These are phyloP conservation scores for Golubevia sp. DNA, from an alignment of 1,284 basidiomycete genomes.

Conservation along the genomic window DNA sequence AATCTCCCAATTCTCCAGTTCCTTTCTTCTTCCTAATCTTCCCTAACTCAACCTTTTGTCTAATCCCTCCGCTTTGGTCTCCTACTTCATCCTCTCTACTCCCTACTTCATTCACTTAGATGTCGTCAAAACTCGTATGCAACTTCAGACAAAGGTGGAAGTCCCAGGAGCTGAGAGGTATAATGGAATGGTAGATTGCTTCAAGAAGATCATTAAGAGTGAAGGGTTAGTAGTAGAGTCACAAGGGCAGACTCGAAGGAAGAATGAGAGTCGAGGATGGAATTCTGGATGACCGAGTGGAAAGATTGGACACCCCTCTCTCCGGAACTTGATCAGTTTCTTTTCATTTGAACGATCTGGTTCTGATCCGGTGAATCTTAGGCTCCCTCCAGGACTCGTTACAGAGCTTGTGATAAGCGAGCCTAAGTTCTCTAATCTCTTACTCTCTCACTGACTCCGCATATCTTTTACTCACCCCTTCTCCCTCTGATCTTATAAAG, in stretches of 20 bases:
- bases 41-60: conserved; percentile 36
- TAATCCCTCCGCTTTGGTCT: conserved; percentile 20
- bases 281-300: too few species aligned
- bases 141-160: conserved; percentile 79
- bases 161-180: conserved; percentile 64
- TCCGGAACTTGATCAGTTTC: too few species aligned
- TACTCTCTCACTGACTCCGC: too few species aligned
- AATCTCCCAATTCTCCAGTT: background rate
- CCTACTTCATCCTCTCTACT: background rate
- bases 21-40: conserved; percentile 42
- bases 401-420: conserved; percentile 2
- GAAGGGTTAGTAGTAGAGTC: conserved; percentile 75
- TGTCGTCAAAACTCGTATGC: conserved; percentile 90
- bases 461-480: conserved; percentile 13
- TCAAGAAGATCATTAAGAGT: conserved; percentile 75
- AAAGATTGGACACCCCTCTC: too few species aligned
- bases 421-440: too few species aligned
- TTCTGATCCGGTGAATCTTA: too few species aligned
- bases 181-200: conserved; percentile 76
- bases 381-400: too few species aligned
- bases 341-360: too few species aligned
- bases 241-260: too few species aligned
- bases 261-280: too few species aligned
- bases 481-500: conserved; percentile 63
- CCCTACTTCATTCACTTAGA: conserved; percentile 12